Conservation (phyloP, 129 eudicot species). For the Mikania micrantha region DNA sequence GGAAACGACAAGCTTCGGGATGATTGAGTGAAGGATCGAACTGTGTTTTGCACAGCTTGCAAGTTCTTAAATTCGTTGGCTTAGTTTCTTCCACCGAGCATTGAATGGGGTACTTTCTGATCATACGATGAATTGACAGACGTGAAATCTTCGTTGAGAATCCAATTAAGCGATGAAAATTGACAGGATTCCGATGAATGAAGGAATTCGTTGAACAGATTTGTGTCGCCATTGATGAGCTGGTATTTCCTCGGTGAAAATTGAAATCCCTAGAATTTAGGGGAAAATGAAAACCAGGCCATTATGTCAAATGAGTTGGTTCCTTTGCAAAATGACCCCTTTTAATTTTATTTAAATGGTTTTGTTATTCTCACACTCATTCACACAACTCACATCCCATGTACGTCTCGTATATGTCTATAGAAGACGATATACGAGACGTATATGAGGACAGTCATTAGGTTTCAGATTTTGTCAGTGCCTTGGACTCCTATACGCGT, state of each 20-base stretch:
- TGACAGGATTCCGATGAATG: neutral
- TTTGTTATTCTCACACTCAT: too few relatives aligned
- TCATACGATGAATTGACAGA: conserved; percentile 2
- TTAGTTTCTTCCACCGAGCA: conserved; percentile 45
- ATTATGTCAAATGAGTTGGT: too few relatives aligned
- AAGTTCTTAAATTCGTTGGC: conserved; percentile 43
- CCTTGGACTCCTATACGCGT: too few relatives aligned
- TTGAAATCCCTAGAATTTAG: conserved; percentile 19
- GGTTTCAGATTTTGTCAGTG: too few relatives aligned
- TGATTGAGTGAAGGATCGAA: conserved; percentile 75
- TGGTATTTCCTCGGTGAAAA: neutral
- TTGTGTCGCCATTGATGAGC: conserved; percentile 30
- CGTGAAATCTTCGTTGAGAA: conserved; percentile 4
- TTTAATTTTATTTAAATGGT: too few relatives aligned
- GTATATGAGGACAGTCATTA: too few relatives aligned
- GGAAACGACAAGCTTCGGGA: conserved; percentile 88
- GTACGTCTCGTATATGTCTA: too few relatives aligned
- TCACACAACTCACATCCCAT: too few relatives aligned
- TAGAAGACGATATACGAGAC: too few relatives aligned
- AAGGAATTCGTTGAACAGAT: conserved; percentile 19
- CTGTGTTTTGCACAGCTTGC: conserved; percentile 87
- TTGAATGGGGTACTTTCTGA: conserved; percentile 27
- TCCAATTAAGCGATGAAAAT: neutral
- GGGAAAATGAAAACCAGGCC: too few relatives aligned
- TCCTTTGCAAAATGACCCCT: too few relatives aligned